These are phyloP conservation scores for Russula vinacea DNA, from an alignment of 768 basidiomycete genomes.

Conservation along the genomic window DNA sequence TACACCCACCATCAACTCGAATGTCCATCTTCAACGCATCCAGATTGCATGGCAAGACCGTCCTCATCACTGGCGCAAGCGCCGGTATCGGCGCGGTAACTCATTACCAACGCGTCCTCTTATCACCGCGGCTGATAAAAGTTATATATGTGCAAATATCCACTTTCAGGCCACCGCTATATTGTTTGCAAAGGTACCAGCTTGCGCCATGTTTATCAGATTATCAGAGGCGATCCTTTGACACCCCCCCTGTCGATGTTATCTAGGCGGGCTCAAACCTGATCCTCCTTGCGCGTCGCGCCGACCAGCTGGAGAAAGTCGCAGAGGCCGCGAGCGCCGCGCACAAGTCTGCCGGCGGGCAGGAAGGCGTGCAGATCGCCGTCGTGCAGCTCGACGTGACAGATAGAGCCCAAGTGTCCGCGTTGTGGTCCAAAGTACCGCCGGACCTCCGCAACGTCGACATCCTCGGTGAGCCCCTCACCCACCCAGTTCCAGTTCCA, in stretches of 20 bases:
- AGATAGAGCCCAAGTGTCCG: slow-evolving; percentile 67
- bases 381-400: slow-evolving; percentile 74
- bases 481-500: neutral
- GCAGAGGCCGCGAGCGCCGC: slow-evolving; percentile 63
- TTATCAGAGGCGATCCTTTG: neutral
- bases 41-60: slow-evolving; percentile 77
- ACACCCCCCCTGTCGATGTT: neutral
- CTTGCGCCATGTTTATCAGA: neutral
- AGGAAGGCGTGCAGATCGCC: slow-evolving; percentile 75
- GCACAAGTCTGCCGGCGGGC: slow-evolving; percentile 67
- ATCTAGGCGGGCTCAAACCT: slow-evolving; percentile 80
- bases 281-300: slow-evolving; percentile 77
- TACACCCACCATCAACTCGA: neutral
- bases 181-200: slow-evolving; percentile 79
- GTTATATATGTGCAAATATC: neutral
- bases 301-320: slow-evolving; percentile 68
- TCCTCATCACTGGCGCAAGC: slow-evolving; percentile 86
- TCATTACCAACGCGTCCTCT: slow-evolving; percentile 38
- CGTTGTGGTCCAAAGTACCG: slow-evolving; percentile 70
- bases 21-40: slow-evolving; percentile 84
- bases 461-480: slow-evolving; percentile 63
- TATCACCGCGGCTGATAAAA: neutral
- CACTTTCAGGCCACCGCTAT: slow-evolving; percentile 70
- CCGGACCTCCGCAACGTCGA: slow-evolving; percentile 69
- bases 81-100: slow-evolving; percentile 90